Evolutionary conservation across 179 eudicot species (phyloP), one percentile per base, ranked within the genome.

Genomic region (Spinacia oleracea): DNA sequence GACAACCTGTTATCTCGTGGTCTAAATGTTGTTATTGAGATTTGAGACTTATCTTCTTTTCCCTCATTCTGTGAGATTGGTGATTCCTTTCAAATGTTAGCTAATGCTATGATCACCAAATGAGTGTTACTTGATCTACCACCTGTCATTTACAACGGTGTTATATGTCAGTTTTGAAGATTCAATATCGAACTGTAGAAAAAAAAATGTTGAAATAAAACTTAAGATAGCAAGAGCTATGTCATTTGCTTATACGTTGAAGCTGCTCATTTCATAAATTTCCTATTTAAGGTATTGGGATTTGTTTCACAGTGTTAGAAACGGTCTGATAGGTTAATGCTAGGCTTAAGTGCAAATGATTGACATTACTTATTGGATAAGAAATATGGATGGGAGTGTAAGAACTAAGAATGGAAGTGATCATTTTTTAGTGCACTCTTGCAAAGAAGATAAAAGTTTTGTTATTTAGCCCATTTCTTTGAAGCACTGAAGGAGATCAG

Each of bases 11-110:
- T 67, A 8, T n/a, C 6, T 66, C 70, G 12, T 73, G 40, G 68
- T 53, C 8, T 31, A 42, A 62, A 75, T 60, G 53, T 48, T 40
- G 18, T 48, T 80, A 67, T 56, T 55, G 50, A 73, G 70, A 15
- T 38, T 56, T 55, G 50, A 73, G 70, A 15, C 50, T 27, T 69
- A 12, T 58, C n/a, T 50, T 23, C 14, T 34, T 46, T 71, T 60
- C 21, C 46, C 34, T 14, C 14, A 21, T 70, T 51, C 32, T 58
- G 46, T 11, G 8, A 58, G 46, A 80, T 27, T 42, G 59, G 48
- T 70, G 38, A 34, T 59, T 18, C 2, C 71, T 45, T 67, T 79
- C 72, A 9, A 48, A 23, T 51, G 56, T 18, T 16, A 67, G 27
- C 56, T 67, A 56, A 56, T 56, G 64, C 7, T 21, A 59, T 75